Conservation (phyloP, 768 basidiomycete genomes). For the Lactarius vividus region DNA sequence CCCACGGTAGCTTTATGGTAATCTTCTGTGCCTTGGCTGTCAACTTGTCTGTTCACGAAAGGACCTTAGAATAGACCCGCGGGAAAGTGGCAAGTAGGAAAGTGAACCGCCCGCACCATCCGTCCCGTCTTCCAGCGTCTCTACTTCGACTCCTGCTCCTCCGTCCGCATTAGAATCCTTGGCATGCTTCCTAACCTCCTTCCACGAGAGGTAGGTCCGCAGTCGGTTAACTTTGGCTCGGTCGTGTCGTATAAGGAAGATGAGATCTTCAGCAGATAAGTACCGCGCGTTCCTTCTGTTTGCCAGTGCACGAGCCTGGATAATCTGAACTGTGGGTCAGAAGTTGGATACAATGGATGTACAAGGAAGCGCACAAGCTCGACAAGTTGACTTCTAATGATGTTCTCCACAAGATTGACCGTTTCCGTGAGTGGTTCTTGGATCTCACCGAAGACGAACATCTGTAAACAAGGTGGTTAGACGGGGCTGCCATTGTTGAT, state of each 20-base stretch:
- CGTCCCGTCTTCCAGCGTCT: slow-evolving; percentile 77
- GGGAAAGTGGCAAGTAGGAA: not conserved
- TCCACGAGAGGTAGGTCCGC: slow-evolving; percentile 93
- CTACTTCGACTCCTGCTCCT: slow-evolving; percentile 77
- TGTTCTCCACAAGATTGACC: slow-evolving; percentile 93
- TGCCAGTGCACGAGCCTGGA: slow-evolving; percentile 84
- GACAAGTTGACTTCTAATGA: slow-evolving; percentile 85
- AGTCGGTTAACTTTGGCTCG: slow-evolving; percentile 91
- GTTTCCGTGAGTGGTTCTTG: slow-evolving; percentile 87
- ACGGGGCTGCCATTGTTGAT: not conserved
- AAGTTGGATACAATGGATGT: not conserved
- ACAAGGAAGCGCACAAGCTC: slow-evolving; percentile 62
- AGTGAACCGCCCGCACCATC: slow-evolving; percentile 53
- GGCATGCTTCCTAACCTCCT: slow-evolving; percentile 92
- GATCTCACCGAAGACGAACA: slow-evolving; percentile 97
- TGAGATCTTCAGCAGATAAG: slow-evolving; percentile 89
- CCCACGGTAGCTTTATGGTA: slow-evolving; percentile 95
- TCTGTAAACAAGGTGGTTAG: slow-evolving; percentile 43
- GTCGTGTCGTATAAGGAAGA: slow-evolving; percentile 94
- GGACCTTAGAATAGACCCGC: slow-evolving; percentile 7
- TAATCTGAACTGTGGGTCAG: slow-evolving; percentile 52
- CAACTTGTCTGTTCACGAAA: slow-evolving; percentile 57
- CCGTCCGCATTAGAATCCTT: slow-evolving; percentile 87
- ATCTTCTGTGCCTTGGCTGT: slow-evolving; percentile 86
- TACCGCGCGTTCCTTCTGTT: slow-evolving; percentile 80